phyloP scores from a whole-genome alignment of 305 asterid genomes.

The Euphrasia arctica region DNA sequence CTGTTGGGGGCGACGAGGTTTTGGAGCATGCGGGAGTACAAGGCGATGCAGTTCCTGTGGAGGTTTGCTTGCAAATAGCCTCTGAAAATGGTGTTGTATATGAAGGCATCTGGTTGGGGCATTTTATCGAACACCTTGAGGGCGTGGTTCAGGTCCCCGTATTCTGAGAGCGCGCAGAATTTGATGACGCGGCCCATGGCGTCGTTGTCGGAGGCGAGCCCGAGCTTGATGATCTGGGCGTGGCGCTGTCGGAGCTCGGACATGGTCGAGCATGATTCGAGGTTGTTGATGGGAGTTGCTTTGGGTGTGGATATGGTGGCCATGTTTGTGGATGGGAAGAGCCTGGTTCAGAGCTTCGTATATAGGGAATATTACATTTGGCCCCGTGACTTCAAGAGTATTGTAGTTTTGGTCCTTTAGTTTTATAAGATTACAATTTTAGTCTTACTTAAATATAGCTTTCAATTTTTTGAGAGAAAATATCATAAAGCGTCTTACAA shows the following conservation, averaged over 20 bases:
- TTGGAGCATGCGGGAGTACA: slow-evolving; percentile 52
- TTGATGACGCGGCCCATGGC: slow-evolving; percentile 68
- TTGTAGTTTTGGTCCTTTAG: too few relatives aligned
- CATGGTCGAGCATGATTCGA: slow-evolving; percentile 63
- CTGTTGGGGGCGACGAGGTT: slow-evolving; percentile 49
- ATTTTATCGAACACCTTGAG: slow-evolving; percentile 54
- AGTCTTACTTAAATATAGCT: too few relatives aligned
- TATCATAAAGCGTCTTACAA: too few relatives aligned
- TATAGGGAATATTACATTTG: too few relatives aligned
- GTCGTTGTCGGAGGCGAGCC: slow-evolving; percentile 59
- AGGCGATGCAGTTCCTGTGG: slow-evolving; percentile 33
- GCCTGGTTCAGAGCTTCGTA: too few relatives aligned
- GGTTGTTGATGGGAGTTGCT: slow-evolving; percentile 31
- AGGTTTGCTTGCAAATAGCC: slow-evolving; percentile 42
- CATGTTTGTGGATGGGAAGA: slow-evolving; percentile 23
- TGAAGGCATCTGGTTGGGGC: slow-evolving; percentile 70
- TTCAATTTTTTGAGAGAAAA: too few relatives aligned
- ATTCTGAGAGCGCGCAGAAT: slow-evolving; percentile 43
- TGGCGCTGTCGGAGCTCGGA: slow-evolving; percentile 67
- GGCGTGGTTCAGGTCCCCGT: slow-evolving; percentile 59
- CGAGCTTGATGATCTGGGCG: slow-evolving; percentile 63
- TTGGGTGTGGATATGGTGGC: slow-evolving; percentile 27
- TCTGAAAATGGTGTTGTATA: slow-evolving; percentile 69
- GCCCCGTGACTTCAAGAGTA: too few relatives aligned
- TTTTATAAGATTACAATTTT: too few relatives aligned